These are phyloP conservation scores for Globisporangium spiculum DNA, from an alignment of 352 stramenopile genomes.

Conservation along the genomic window DNA sequence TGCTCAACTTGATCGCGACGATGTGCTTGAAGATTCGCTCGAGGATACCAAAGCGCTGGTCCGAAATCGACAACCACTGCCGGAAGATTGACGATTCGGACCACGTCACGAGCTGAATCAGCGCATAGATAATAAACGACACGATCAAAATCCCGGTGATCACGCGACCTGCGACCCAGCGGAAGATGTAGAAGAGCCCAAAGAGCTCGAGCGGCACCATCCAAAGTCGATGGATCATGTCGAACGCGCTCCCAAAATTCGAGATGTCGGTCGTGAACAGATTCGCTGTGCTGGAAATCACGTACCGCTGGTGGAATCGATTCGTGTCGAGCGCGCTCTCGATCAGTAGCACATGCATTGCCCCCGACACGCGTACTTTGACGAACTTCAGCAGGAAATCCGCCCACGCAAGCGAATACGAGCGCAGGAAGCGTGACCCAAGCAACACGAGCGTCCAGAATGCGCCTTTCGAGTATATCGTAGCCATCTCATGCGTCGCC, in stretches of 20 bases:
- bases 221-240: constrained; percentile 33
- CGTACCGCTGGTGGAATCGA: not conserved
- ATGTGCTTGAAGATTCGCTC: constrained; percentile 16
- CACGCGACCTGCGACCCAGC: constrained; percentile 15
- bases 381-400: constrained; percentile 31
- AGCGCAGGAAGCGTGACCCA: constrained; percentile 28
- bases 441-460: constrained; percentile 32
- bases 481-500: constrained; percentile 20
- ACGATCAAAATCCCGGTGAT: constrained; percentile 16
- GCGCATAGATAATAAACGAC: constrained; percentile 14
- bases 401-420: constrained; percentile 28
- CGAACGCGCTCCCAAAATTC: constrained; percentile 22
- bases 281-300: constrained; percentile 16
- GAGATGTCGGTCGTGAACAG: constrained; percentile 32
- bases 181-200: constrained; percentile 20
- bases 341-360: constrained; percentile 32
- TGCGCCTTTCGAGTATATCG: constrained; percentile 25
- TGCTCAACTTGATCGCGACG: constrained; percentile 44
- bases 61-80: constrained; percentile 19
- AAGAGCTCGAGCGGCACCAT: constrained; percentile 28
- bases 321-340: constrained; percentile 24
- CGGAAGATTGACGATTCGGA: constrained; percentile 11
- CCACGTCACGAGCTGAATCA: constrained; percentile 18
- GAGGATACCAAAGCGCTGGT: constrained; percentile 17
- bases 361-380: constrained; percentile 16